Percentiles rank a stretch among this genome's conserved stretches.
These are phyloP conservation scores for Suhomyces panamericanus DNA, from an alignment of 1,139 yeast genomes.

Conservation along the genomic window DNA sequence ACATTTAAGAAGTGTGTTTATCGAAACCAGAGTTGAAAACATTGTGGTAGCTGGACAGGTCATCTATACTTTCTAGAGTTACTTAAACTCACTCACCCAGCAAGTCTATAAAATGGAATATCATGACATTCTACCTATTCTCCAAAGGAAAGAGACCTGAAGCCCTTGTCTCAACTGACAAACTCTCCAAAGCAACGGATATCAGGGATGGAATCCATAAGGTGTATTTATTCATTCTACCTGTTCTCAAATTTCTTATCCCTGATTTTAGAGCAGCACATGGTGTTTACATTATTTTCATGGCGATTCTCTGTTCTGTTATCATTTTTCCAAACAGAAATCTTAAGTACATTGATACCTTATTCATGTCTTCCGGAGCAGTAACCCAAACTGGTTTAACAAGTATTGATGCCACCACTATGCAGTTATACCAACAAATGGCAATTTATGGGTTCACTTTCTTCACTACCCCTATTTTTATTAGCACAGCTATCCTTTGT, in stretches of 20 bases:
- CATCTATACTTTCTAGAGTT: too few species aligned
- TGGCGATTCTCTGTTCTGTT: constrained; percentile 66
- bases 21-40: too few species aligned
- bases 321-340: constrained; percentile 73
- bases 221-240: neutral
- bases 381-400: constrained; percentile 92
- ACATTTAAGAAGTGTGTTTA: too few species aligned
- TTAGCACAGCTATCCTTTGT: constrained; percentile 77
- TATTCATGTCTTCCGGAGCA: constrained; percentile 75
- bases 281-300: constrained; percentile 59
- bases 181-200: neutral
- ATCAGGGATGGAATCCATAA: constrained; percentile 1
- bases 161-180: neutral
- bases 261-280: constrained; percentile 83
- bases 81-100: too few species aligned
- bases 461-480: constrained; percentile 83
- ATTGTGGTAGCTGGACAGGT: too few species aligned
- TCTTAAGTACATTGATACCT: constrained; percentile 69
- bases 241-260: constrained; percentile 31
- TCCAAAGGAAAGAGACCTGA: neutral
- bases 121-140: neutral
- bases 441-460: constrained; percentile 58
- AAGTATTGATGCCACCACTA: constrained; percentile 63
- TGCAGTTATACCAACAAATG: constrained; percentile 77
- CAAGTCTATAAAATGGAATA: neutral